Conservation (phyloP, 108 stramenopile genomes). For the Cyclostephanos invisitatus region DNA sequence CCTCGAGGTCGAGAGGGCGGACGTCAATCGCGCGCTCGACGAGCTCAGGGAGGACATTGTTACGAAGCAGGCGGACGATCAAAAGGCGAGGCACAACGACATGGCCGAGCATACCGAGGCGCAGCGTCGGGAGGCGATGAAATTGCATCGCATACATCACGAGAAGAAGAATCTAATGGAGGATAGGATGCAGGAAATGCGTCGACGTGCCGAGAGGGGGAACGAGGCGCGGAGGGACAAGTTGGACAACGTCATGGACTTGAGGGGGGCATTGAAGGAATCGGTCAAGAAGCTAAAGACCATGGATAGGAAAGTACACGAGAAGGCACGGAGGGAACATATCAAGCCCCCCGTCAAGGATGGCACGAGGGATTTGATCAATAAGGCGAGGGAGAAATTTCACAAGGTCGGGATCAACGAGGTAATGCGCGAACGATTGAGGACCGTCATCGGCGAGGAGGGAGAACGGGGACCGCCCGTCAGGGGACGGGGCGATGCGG, state of each 20-base stretch:
- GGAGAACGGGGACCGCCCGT: neutral
- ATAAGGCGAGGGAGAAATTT: constrained; percentile 16
- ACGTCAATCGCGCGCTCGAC: constrained; percentile 40
- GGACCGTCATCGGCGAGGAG: neutral
- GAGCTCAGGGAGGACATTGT: constrained; percentile 35
- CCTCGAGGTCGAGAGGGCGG: constrained; percentile 26
- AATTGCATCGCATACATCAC: constrained; percentile 1
- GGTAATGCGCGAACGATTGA: neutral
- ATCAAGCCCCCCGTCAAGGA: constrained; percentile 8
- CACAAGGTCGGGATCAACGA: neutral
- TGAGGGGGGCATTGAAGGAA: constrained; percentile 18
- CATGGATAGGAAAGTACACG: constrained; percentile 11
- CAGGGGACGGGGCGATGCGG: constrained; percentile 16
- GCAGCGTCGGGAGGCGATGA: neutral
- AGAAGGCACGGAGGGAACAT: constrained; percentile 3
- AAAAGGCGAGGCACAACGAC: neutral
- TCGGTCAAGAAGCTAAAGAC: constrained; percentile 5
- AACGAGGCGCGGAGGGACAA: constrained; percentile 12
- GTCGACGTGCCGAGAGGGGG: constrained; percentile 16
- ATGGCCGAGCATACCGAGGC: neutral
- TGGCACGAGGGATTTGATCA: constrained; percentile 28
- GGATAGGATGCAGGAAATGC: constrained; percentile 33
- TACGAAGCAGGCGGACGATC: neutral
- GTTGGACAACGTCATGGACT: constrained; percentile 15
- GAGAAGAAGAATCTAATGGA: constrained; percentile 12